phyloP scores from a whole-genome alignment of 352 stramenopile genomes.

The Phytopythium chamaehyphon region DNA sequence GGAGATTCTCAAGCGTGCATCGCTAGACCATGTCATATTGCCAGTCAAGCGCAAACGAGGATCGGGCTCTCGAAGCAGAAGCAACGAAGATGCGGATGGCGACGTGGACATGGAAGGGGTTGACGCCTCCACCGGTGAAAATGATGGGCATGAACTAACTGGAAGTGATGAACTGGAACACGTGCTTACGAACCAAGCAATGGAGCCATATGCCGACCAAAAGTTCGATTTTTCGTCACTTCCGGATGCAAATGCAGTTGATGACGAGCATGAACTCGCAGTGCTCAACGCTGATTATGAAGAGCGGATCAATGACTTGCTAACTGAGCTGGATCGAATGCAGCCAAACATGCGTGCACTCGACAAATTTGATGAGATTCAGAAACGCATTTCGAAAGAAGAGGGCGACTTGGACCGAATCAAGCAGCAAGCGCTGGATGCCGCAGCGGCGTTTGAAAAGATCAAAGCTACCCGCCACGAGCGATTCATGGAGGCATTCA shows the following conservation, averaged over 20 bases:
- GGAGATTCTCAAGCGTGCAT: constrained; percentile 93
- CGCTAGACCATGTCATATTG: constrained; percentile 93
- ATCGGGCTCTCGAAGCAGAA: constrained; percentile 12
- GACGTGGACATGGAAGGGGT: constrained; percentile 67
- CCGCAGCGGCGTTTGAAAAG: constrained; percentile 67
- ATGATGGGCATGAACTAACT: constrained; percentile 4
- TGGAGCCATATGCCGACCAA: constrained; percentile 38
- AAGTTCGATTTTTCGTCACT: constrained; percentile 91
- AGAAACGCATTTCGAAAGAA: constrained; percentile 70
- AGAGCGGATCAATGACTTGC: constrained; percentile 55
- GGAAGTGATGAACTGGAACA: constrained; percentile 35
- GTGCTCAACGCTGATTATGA: constrained; percentile 72
- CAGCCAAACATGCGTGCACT: constrained; percentile 96
- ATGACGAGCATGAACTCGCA: constrained; percentile 85
- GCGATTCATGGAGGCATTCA: constrained; percentile 94
- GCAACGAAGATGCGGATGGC: constrained; percentile 18
- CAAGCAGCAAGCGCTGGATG: constrained; percentile 57
- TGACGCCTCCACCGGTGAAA: constrained; percentile 1
- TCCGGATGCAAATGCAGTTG: constrained; percentile 59
- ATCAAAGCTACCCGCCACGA: constrained; percentile 70
- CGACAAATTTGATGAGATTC: constrained; percentile 86
- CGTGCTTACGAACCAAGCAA: constrained; percentile 42
- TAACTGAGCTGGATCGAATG: constrained; percentile 91
- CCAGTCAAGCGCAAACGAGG: constrained; percentile 33
- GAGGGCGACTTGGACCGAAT: constrained; percentile 77